Base-by-base conservation (phyloP, 768 basidiomycete genomes). In the Suillus fuscotomentosus region DNA sequence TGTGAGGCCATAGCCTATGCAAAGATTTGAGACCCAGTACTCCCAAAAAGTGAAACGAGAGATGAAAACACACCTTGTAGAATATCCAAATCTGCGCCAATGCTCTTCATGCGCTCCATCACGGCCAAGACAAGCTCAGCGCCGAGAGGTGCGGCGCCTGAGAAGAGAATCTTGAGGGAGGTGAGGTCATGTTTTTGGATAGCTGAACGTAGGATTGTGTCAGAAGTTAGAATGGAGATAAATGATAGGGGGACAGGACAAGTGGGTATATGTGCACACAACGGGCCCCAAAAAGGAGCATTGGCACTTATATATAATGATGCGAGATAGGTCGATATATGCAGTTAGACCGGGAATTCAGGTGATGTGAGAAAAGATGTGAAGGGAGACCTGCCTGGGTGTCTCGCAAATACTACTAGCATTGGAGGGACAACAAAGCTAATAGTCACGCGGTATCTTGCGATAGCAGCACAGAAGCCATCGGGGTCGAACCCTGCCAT, bases 91-190 rank as follows among this genome's bases (percentile, higher is more conserved):
- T 76, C 69, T 7, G 77, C 75, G 53, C 84, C 84, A 5, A 79
- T 80, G 3, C 77, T 80, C 15, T 79, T 73, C 38, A 83, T 70
- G 56, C 78, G 78, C 14, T 68, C 64, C 47, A 74, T 69, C 17
- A 87, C 84, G 27, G 84, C 77, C 27, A 80, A 76, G 3, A 85
- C 84, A 20, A 95, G 79, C 3, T 85, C 83, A 1, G 83, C 81
- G 0, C 90, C 88, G 2, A 95, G 76, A 0, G 95, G 94, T 1
- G 95, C 95, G 0, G 94, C 95, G 3, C 92, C 94, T 5, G 86
- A 91, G 66, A 86, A 81, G 41, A 95, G 68, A 3, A 82, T 69
- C 24, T 79, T 71, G 15, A 95, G 71, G 2, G 86, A 83, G 0
- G 83, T 83, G 54, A 95, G 69, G 70, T 95, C 83, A 72, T 90